Conservation (phyloP, 257 asterid genomes). For the Solanum chiquidenum region DNA sequence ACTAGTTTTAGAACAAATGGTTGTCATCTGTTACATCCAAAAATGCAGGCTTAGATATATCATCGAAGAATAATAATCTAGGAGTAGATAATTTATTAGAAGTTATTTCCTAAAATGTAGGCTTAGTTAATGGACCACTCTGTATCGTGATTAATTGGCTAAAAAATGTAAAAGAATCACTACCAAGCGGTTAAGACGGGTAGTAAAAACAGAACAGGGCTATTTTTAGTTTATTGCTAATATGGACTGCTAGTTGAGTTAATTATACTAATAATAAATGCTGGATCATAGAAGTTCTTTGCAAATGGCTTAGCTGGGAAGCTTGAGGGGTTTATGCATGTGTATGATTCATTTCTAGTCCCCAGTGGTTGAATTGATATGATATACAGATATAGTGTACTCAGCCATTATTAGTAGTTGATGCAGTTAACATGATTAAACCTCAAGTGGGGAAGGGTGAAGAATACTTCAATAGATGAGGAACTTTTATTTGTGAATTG, state of each 20-base stretch:
- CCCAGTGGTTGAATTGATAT: background rate
- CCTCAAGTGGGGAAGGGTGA: background rate
- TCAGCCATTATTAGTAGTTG: background rate
- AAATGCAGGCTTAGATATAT: background rate
- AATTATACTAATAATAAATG: background rate
- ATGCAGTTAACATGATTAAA: background rate
- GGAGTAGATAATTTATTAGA: background rate
- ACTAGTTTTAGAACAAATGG: no score
- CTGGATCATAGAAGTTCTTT: background rate
- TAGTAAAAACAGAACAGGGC: background rate
- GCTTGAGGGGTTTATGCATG: background rate
- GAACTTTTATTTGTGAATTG: background rate
- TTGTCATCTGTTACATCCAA: background rate
- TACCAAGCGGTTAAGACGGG: background rate
- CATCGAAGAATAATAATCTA: background rate
- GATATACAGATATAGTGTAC: background rate
- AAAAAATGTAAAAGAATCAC: background rate
- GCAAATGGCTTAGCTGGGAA: background rate
- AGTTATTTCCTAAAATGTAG: background rate
- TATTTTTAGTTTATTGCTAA: background rate
- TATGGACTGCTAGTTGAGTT: background rate
- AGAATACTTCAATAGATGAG: background rate
- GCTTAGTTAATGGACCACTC: background rate
- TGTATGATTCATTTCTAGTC: background rate
- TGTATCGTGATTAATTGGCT: background rate